Conservation (phyloP, 495 filamentous ascomycete species). For the Penicillium desertorum region DNA sequence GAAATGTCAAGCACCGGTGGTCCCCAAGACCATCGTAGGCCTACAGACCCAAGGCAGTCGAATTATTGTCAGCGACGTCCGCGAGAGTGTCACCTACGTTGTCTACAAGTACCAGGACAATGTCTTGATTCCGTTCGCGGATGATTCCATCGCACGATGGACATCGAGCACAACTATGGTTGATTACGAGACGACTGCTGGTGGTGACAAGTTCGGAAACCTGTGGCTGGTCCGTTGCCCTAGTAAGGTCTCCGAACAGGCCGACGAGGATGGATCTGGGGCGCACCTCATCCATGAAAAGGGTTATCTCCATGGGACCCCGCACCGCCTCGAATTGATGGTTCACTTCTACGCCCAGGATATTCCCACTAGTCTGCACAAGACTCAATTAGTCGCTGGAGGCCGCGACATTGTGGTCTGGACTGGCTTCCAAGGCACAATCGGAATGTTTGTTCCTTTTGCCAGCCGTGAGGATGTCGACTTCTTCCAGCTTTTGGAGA, state of each 20-base stretch:
- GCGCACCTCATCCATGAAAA: conserved; percentile 86
- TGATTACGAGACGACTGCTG: conserved; percentile 94
- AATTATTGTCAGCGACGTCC: conserved; percentile 87
- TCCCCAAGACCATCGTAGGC: conserved; percentile 78
- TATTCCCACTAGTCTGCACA: conserved; percentile 85
- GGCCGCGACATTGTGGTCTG: conserved; percentile 90
- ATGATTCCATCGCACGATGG: conserved; percentile 86
- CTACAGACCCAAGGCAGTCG: conserved; percentile 89
- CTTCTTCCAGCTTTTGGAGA: conserved; percentile 93
- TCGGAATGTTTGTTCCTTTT: conserved; percentile 91
- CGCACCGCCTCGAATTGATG: conserved; percentile 80
- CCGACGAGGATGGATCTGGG: conserved; percentile 89
- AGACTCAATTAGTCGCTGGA: conserved; percentile 85
- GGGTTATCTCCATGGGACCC: conserved; percentile 83
- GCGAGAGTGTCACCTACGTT: conserved; percentile 84
- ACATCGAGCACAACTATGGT: conserved; percentile 88
- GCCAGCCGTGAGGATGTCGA: conserved; percentile 88
- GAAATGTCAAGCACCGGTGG: conserved; percentile 80
- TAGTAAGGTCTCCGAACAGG: conserved; percentile 78
- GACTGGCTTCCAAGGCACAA: conserved; percentile 90
- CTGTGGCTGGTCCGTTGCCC: conserved; percentile 90
- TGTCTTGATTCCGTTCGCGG: conserved; percentile 84
- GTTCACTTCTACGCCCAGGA: conserved; percentile 88
- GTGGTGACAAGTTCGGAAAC: conserved; percentile 97
- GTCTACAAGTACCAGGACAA: conserved; percentile 94